Evolutionary conservation across 2,329 filamentous ascomycete genomes (phyloP), one percentile per base, ranked within the genome.

Genomic region (Dendrostoma leiphaemia): DNA sequence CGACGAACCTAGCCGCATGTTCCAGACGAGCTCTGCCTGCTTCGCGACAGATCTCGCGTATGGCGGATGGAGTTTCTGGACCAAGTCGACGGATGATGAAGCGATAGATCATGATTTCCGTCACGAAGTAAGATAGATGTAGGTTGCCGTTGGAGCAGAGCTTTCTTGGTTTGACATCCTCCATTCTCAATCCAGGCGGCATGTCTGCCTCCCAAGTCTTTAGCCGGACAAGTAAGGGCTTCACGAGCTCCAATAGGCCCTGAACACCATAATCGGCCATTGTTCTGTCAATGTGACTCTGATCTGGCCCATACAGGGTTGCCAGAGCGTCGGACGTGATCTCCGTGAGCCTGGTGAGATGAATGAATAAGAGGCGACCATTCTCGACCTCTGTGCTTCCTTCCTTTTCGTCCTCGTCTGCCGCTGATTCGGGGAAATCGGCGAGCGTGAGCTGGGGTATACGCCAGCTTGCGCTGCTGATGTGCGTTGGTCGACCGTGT

Each of bases 1-100:
- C 97, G 63, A 96, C 91, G 71, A 97, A 96, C 68, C 97, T 93
- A 67, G 3, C n/a, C n/a, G n/a, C 89, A 97, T 96, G 60, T 92
- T 91, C 21, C 90, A 95, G 66, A 97, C 96, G 31, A 97, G 81
- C 6, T 93, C 88, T 0, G 93, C 95, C 70, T 97, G 93, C 93
- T 53, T 88, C 92, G 50, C 93, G 91, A 71, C 92, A 96, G 62
- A 97, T 96, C 70, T 95, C 23, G 28, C 31, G 28, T 50, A 60
- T 43, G 15, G 60, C 4, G 74, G 65, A 38, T 67, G 63, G 15
- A 72, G 69, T 1, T 76, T 70, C 37, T 79, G 78, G 38, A 97
- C 79, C 1, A 91, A 92, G 48, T n/a, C n/a, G n/a, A n/a, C 91
- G 87, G 56, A 97, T 90, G 64, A 96, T 96, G 63, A 90, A 89